Percentiles rank a stretch among this genome's conserved stretches.
phyloP scores from a whole-genome alignment of 2,329 filamentous ascomycete genomes.

The Aspergillus quadricinctus region DNA sequence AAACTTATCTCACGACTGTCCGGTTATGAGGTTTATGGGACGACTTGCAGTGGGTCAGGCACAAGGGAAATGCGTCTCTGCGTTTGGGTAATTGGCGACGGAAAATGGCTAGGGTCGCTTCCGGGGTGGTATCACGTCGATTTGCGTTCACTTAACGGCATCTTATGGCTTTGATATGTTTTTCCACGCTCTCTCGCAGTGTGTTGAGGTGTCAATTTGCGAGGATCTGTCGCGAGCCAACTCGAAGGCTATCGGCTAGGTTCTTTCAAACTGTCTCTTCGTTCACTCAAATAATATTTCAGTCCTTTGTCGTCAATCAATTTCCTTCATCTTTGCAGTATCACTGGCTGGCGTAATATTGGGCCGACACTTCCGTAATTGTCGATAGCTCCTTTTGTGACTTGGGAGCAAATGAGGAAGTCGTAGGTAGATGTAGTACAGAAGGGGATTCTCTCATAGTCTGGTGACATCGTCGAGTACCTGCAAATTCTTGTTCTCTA shows the following conservation, averaged over 20 bases:
- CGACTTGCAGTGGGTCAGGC: slow-evolving; percentile 7
- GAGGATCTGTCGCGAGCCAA: not conserved
- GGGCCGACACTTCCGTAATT: not conserved
- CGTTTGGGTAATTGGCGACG: slow-evolving; percentile 32
- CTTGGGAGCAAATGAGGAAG: not conserved
- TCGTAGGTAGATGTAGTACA: not conserved
- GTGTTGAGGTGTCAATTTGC: not conserved
- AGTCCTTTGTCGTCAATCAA: not conserved
- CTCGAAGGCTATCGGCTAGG: not conserved
- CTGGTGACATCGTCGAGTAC: not conserved
- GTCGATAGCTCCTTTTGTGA: not conserved
- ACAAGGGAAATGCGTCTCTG: slow-evolving; percentile 9
- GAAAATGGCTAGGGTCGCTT: slow-evolving; percentile 45
- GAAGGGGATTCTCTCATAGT: not conserved
- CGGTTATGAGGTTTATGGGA: slow-evolving; percentile 8
- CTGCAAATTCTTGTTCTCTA: not conserved
- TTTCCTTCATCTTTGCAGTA: not conserved
- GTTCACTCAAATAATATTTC: not conserved
- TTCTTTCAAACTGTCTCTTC: not conserved
- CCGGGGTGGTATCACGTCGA: slow-evolving; percentile 44
- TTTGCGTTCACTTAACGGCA: slow-evolving; percentile 20
- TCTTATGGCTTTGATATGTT: slow-evolving; percentile 1
- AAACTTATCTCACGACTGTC: slow-evolving; percentile 3
- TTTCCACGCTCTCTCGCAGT: slow-evolving; percentile 7
- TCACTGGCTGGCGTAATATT: not conserved